These are phyloP conservation scores for Phlyctochytrium arcticum DNA, from an alignment of 192 early-diverging fungal genomes.

Conservation along the genomic window DNA sequence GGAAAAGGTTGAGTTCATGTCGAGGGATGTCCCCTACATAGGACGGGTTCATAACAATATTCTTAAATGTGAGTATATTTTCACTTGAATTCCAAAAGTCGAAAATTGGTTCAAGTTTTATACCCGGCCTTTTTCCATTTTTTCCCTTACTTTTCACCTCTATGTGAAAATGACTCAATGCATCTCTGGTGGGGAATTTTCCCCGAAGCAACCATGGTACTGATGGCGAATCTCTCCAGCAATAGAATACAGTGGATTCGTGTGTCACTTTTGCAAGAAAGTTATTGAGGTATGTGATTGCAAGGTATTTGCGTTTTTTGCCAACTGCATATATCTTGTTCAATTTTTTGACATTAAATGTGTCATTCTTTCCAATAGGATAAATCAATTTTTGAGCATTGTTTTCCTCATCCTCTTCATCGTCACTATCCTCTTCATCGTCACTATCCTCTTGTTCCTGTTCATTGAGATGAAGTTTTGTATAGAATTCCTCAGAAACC, in stretches of 20 bases:
- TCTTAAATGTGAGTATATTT: neutral
- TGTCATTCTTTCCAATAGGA: too few species aligned
- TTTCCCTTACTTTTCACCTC: too few species aligned
- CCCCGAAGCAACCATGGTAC: neutral
- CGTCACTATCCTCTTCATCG: neutral
- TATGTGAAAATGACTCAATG: too few species aligned
- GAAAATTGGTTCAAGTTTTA: too few species aligned
- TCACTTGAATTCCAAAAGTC: too few species aligned
- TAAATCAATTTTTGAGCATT: too few species aligned
- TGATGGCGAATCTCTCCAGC: neutral
- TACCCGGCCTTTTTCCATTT: too few species aligned
- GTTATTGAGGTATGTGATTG: constrained; percentile 13
- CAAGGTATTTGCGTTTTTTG: too few species aligned
- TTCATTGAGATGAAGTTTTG: neutral
- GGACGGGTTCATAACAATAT: neutral
- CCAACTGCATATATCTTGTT: too few species aligned
- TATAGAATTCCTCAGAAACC: neutral
- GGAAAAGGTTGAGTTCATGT: constrained; percentile 3
- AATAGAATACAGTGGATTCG: neutral
- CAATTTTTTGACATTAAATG: too few species aligned
- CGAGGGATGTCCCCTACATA: neutral
- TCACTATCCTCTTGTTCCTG: neutral
- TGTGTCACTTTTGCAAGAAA: constrained; percentile 7
- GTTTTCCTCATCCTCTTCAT: too few species aligned
- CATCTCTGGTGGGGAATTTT: neutral